A percentile compares a stretch with the other conserved stretches of the same genome.
phyloP scores from a whole-genome alignment of 768 basidiomycete genomes.

The Harrya chromipes region DNA sequence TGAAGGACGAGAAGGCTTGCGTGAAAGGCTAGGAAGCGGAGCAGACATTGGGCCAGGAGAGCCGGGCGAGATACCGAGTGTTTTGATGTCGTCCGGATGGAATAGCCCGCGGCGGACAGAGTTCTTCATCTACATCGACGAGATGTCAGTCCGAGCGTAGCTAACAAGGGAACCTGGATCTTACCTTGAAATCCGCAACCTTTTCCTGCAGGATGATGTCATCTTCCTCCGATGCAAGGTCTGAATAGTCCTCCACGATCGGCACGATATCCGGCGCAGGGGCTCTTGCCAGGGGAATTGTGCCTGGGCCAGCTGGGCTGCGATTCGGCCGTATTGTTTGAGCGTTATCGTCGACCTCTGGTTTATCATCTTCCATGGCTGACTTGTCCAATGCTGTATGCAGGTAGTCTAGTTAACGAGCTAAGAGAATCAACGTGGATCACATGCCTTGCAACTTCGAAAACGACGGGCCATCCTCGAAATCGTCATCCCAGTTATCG shows the following conservation, averaged over 20 bases:
- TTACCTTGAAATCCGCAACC: slow-evolving; percentile 80
- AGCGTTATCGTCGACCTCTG: slow-evolving; percentile 65
- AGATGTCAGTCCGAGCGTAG: neutral
- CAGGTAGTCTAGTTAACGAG: neutral
- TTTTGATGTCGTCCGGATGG: slow-evolving; percentile 88
- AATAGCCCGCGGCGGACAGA: slow-evolving; percentile 72
- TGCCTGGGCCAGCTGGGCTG: slow-evolving; percentile 56
- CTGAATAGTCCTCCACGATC: slow-evolving; percentile 90
- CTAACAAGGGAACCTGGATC: slow-evolving; percentile 7
- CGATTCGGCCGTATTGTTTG: slow-evolving; percentile 75
- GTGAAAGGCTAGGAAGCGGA: slow-evolving; percentile 55
- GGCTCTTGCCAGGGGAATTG: slow-evolving; percentile 54
- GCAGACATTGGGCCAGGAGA: slow-evolving; percentile 65
- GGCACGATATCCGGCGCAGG: slow-evolving; percentile 61
- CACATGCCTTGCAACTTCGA: slow-evolving; percentile 67
- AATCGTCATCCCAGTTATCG: slow-evolving; percentile 99
- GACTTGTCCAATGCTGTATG: slow-evolving; percentile 60
- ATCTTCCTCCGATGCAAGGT: slow-evolving; percentile 78
- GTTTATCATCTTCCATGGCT: slow-evolving; percentile 52
- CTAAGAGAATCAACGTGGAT: neutral
- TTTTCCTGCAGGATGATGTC: slow-evolving; percentile 69
- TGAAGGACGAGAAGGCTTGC: slow-evolving; percentile 52
- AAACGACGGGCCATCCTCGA: slow-evolving; percentile 89
- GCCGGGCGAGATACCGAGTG: slow-evolving; percentile 50
- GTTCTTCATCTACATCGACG: slow-evolving; percentile 57